Percentiles rank a stretch among this genome's conserved stretches.
Conservation (phyloP, 2,329 filamentous ascomycete genomes). For the Colletotrichum melonis region DNA sequence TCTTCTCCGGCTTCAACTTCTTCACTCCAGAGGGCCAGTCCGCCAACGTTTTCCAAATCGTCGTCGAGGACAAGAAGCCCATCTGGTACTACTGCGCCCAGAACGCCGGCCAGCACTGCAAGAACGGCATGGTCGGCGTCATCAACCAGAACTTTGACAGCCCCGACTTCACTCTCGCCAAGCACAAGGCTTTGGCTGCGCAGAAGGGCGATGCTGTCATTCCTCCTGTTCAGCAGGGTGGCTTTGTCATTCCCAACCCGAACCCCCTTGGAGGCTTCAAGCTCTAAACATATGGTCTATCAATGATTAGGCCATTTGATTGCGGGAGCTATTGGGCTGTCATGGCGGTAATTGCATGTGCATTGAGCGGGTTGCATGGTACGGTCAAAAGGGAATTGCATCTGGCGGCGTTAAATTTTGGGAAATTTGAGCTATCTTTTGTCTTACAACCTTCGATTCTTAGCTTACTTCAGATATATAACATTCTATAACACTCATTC, state of each 20-base stretch:
- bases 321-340: neutral
- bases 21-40: slow-evolving; percentile 48
- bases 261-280: slow-evolving; percentile 53
- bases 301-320: neutral
- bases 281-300: neutral
- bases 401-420: neutral
- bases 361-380: neutral
- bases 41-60: slow-evolving; percentile 56
- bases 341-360: neutral
- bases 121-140: slow-evolving; percentile 60
- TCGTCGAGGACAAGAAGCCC: slow-evolving; percentile 52
- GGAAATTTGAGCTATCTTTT: too few species aligned
- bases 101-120: slow-evolving; percentile 55
- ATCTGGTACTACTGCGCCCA: slow-evolving; percentile 56
- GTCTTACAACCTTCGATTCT: neutral
- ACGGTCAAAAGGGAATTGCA: neutral
- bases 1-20: slow-evolving; percentile 60
- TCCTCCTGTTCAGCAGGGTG: slow-evolving; percentile 48
- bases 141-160: slow-evolving; percentile 60
- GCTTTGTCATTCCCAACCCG: slow-evolving; percentile 52
- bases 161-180: slow-evolving; percentile 49
- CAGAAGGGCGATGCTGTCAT: slow-evolving; percentile 44
- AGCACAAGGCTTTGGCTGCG: slow-evolving; percentile 50
- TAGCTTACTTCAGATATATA: too few species aligned
- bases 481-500: too few species aligned